Conservation (phyloP, 1,284 basidiomycete genomes). For the Irpex sp. region DNA sequence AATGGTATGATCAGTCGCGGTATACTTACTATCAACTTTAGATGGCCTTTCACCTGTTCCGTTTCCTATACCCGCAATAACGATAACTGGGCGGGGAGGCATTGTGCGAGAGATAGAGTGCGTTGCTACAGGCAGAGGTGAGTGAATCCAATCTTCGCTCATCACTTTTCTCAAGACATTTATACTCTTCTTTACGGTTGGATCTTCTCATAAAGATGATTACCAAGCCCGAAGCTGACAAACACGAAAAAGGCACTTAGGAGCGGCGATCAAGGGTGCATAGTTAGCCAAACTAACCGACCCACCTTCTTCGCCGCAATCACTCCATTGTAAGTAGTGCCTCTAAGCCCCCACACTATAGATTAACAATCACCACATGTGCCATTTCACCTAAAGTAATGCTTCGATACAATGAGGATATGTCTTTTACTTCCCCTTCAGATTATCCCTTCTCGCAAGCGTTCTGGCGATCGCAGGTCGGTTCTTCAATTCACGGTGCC, state of each 20-base stretch:
- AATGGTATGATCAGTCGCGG: background rate
- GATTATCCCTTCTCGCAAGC: background rate
- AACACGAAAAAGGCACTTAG: background rate
- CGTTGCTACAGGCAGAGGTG: background rate
- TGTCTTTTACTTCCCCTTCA: background rate
- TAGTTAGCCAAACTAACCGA: no score
- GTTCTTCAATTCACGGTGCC: constrained; percentile 2
- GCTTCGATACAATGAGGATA: no score
- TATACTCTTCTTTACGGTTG: background rate
- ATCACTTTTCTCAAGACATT: background rate
- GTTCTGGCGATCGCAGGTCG: background rate
- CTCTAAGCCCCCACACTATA: no score
- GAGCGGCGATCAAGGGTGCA: no score
- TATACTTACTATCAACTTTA: background rate
- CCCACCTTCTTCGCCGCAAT: no score
- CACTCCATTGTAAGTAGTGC: no score
- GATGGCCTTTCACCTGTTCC: constrained; percentile 2
- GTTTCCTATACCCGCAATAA: constrained; percentile 11
- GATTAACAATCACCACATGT: no score
- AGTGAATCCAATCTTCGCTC: background rate
- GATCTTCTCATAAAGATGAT: background rate
- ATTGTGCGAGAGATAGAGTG: background rate
- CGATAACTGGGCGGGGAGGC: constrained; percentile 1
- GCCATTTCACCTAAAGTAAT: no score
- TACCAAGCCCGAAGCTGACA: background rate